phyloP scores from a whole-genome alignment of 371 early-diverging fungal genomes.

The Mucor sp. region DNA sequence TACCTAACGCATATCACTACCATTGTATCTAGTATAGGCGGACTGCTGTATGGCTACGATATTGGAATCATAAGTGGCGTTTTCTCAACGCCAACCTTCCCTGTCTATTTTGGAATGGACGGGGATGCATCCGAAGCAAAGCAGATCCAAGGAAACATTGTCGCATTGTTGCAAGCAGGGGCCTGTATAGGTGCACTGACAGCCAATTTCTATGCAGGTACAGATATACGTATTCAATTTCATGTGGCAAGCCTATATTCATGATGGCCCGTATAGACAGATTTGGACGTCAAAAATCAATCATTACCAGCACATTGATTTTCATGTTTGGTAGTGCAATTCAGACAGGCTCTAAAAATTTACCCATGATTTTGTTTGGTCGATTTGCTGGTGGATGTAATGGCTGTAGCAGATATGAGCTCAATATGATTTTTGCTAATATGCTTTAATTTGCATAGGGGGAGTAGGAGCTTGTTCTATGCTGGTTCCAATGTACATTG shows the following conservation, averaged over 20 bases:
- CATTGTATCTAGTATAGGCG: constrained; percentile 16
- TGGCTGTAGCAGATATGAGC: not conserved
- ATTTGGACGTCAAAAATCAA: constrained; percentile 19
- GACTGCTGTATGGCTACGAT: constrained; percentile 13
- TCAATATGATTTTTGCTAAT: not conserved
- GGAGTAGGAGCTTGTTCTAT: constrained; percentile 19
- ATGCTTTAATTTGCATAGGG: not conserved
- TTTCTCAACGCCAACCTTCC: constrained; percentile 9
- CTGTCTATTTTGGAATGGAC: constrained; percentile 14
- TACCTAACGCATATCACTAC: not conserved
- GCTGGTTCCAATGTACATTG: constrained; percentile 53
- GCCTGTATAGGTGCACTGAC: constrained; percentile 23
- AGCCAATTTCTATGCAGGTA: constrained; percentile 18
- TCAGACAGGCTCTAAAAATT: constrained; percentile 59
- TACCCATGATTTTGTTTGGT: constrained; percentile 68
- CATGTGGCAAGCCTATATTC: not conserved
- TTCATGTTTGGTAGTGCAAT: constrained; percentile 75
- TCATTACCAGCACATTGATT: constrained; percentile 41
- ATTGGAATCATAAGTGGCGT: constrained; percentile 23
- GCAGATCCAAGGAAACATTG: constrained; percentile 23
- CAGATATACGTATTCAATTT: not conserved
- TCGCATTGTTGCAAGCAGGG: constrained; percentile 24
- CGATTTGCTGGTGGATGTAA: constrained; percentile 74
- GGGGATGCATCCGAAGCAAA: constrained; percentile 6
- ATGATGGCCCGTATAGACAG: constrained; percentile 6